A percentile compares a stretch with the other conserved stretches of the same genome.
These are phyloP conservation scores for Colletotrichum agaves DNA, from an alignment of 2,329 filamentous ascomycete species.

Conservation along the genomic window DNA sequence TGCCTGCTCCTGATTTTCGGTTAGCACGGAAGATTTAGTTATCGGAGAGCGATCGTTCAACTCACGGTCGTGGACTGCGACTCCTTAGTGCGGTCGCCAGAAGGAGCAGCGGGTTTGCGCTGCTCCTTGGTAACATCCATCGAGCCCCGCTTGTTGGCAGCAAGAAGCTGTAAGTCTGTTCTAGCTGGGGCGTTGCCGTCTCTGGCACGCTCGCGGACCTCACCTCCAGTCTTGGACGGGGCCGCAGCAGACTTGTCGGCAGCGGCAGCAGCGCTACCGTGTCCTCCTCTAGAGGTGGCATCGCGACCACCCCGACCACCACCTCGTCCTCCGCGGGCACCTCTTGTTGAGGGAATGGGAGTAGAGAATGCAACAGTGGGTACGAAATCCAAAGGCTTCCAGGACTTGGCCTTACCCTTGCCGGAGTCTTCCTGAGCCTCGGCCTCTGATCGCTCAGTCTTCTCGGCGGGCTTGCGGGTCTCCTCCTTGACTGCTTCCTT, in stretches of 20 bases:
- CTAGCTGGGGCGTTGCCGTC: conserved; percentile 51
- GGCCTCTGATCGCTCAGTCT: conserved; percentile 69
- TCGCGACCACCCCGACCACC: conserved; percentile 58
- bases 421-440: conserved; percentile 68
- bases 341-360: conserved; percentile 69
- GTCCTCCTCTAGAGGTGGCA: conserved; percentile 43
- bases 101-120: conserved; percentile 55
- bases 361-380: conserved; percentile 90
- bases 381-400: conserved; percentile 85
- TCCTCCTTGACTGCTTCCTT: conserved; percentile 76
- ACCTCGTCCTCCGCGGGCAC: conserved; percentile 59
- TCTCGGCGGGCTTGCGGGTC: conserved; percentile 75
- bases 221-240: conserved; percentile 45
- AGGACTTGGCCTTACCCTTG: conserved; percentile 76
- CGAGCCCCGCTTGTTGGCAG: conserved; percentile 56
- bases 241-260: conserved; percentile 51
- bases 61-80: conserved; percentile 31
- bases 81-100: conserved; percentile 49
- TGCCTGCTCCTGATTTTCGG: conserved; percentile 41
- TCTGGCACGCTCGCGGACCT: conserved; percentile 49
- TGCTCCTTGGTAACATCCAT: conserved; percentile 57
- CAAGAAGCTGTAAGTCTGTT: conserved; percentile 48
- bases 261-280: conserved; percentile 40
- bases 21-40: conserved; percentile 22
- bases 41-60: neutral